Base-by-base conservation (phyloP, 345 rosid genomes). In the Salix arbutifolia region DNA sequence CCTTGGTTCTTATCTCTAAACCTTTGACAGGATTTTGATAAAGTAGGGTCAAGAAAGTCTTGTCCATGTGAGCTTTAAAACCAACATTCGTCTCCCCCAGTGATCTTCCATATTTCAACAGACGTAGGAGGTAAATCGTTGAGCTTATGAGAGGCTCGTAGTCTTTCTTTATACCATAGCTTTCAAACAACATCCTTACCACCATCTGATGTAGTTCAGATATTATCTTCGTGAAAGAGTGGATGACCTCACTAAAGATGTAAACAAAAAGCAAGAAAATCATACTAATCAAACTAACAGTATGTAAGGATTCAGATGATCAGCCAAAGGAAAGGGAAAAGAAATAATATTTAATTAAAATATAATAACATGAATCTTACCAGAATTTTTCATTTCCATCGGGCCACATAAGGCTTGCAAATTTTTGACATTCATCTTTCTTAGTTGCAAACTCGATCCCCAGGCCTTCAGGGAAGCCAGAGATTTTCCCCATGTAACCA, bases 11-110 rank as follows among this genome's bases (percentile, higher is more conserved):
- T 44, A 89, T 69, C 69, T 83, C 83, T 75, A 91, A 72, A 52
- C 96, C 91, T 0, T 52, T 85, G 33, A 91, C 88, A 28, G 88
- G 86, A 79, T 88, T 87, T 65, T 89, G 92, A 73, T 88, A 91
- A 73, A 89, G 90, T 14, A 91, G 86, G 46, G 91, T 82, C 67
- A 90, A 50, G 77, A 91, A 85, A 76, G 85, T 88, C 81, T 88
- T 90, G 83, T 90, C 96, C 14, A 91, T 88, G 10, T 91, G 96
- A 67, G 84, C 84, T 28, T 79, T 79, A 67, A 88, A 87, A 18
- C 83, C 88, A 28, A 77, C 72, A 74, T 88, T 88, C 6, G 82
- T 86, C 17, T 85, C 87, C 25, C 85, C 91, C 35, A 84, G 77
- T 0, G 84, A 80, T 77, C 75, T 84, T 18, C 72, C 79, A 78